Conservation (phyloP, 441 rosid genomes). For the Capsella rubella region DNA sequence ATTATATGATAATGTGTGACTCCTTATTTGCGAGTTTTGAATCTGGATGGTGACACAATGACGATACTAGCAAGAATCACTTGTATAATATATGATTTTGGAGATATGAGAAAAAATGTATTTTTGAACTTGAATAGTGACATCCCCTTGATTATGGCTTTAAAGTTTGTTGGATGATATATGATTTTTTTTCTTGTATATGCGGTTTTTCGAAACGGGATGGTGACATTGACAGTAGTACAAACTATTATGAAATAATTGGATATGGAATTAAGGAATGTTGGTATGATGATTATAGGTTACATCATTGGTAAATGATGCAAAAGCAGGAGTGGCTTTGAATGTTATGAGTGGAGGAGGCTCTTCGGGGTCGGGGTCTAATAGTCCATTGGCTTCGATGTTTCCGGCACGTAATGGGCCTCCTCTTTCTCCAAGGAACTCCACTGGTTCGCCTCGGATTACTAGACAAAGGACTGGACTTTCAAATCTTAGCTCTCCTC, state of each 20-base stretch:
- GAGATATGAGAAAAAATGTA: background rate
- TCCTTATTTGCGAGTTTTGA: background rate
- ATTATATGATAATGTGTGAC: slow-evolving; percentile 1
- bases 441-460: slow-evolving; percentile 89
- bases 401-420: slow-evolving; percentile 97
- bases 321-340: slow-evolving; percentile 79
- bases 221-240: background rate
- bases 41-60: background rate
- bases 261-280: background rate
- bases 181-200: background rate
- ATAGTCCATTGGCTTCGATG: slow-evolving; percentile 85
- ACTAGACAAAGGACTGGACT: slow-evolving; percentile 81
- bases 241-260: background rate
- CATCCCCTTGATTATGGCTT: too few species aligned
- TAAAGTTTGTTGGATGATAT: background rate
- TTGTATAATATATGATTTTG: background rate
- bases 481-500: slow-evolving; percentile 90
- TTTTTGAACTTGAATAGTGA: background rate
- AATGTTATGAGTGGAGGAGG: slow-evolving; percentile 62
- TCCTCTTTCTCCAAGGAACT: slow-evolving; percentile 96
- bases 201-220: background rate
- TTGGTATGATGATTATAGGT: slow-evolving; percentile 52
- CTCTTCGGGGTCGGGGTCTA: slow-evolving; percentile 57
- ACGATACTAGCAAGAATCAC: background rate
- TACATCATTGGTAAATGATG: slow-evolving; percentile 81